phyloP scores from a whole-genome alignment of 495 filamentous ascomycete species.

The Penicillium subrubescens region DNA sequence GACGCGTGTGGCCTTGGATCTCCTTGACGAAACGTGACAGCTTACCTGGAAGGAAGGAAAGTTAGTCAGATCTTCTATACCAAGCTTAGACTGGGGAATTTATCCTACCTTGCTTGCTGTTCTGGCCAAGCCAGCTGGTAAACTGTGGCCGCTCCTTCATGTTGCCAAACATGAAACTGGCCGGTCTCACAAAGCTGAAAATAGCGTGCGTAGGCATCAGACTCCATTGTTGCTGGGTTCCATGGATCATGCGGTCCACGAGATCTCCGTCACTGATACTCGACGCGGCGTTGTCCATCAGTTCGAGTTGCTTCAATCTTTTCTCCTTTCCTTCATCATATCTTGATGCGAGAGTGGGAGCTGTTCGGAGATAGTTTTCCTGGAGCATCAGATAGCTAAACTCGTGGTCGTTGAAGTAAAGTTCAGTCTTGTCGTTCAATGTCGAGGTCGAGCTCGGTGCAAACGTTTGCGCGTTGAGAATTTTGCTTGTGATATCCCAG shows the following conservation, averaged over 20 bases:
- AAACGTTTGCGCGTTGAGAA: conserved; percentile 87
- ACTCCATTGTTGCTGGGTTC: conserved; percentile 96
- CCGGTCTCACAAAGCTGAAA: conserved; percentile 90
- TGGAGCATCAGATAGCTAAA: conserved; percentile 97
- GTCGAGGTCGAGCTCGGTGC: conserved; percentile 76
- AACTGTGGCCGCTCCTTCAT: conserved; percentile 66
- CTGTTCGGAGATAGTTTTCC: conserved; percentile 91
- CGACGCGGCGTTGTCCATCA: conserved; percentile 82
- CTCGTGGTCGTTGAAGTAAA: conserved; percentile 99
- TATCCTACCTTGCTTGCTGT: conserved; percentile 74
- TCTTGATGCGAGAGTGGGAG: conserved; percentile 61
- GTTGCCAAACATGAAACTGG: conserved; percentile 84
- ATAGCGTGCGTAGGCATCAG: conserved; percentile 97
- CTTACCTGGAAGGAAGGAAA: conserved; percentile 55
- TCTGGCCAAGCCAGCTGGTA: conserved; percentile 90
- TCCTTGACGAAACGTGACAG: conserved; percentile 85
- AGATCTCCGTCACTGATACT: conserved; percentile 98
- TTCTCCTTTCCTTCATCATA: conserved; percentile 64
- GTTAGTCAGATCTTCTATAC: not conserved
- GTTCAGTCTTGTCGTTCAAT: conserved; percentile 94
- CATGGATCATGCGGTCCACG: conserved; percentile 97
- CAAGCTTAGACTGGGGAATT: not conserved
- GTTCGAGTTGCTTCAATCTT: conserved; percentile 77
- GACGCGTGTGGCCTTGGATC: conserved; percentile 95
- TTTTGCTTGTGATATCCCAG: conserved; percentile 95